Evolutionary conservation across 352 stramenopile species (phyloP), one percentile per base, ranked within the genome.

Genomic region (Aphanomyces stellatus): DNA sequence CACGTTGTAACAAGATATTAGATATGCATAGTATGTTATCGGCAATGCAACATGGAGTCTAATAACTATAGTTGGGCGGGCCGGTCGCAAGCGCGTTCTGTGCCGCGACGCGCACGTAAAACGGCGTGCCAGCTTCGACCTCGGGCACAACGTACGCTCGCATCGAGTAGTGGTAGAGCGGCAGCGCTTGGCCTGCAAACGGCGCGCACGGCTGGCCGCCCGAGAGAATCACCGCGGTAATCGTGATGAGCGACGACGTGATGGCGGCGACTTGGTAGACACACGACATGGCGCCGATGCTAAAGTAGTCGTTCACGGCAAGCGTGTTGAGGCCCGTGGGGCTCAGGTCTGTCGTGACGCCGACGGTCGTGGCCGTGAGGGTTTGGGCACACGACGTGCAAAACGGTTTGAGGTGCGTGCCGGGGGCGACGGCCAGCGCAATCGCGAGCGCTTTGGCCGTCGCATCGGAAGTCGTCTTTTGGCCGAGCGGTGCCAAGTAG

Each of bases 351-450:
- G 46, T 62, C 7, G 80, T 87, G 33, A 87, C 68, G 0, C 78
- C 89, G 49, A 91, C 40, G 0, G 53, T 48, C 7, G 65, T 72
- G 11, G 41, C 69, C 1, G 71, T 72, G 33, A 91, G 46, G 25
- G 78, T 87, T 57, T 91, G 85, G 2, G 78, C 80, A 19, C 85
- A 93, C 0, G 74, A 69, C 22, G 69, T 61, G 19, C 85, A 93
- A 10, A 91, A 49, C 75, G 49, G 15, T 15, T 76, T 30, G 74
- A 70, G 10, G 75, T 74, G 19, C 60, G 73, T 78, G 11, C 69
- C 70, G 19, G 83, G 64, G 22, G 77, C 78, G 7, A 91, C 35
- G n/a, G 79, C 71, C 4, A 91, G 70, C 22, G 80, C 78, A 3
- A 84, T 40, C 7, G 73, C 82, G 6, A 76, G 81, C 0, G 53